Evolutionary conservation across 805 yeast genomes (phyloP), one percentile per base, ranked within the genome.

Genomic region (Candida oleophila): DNA sequence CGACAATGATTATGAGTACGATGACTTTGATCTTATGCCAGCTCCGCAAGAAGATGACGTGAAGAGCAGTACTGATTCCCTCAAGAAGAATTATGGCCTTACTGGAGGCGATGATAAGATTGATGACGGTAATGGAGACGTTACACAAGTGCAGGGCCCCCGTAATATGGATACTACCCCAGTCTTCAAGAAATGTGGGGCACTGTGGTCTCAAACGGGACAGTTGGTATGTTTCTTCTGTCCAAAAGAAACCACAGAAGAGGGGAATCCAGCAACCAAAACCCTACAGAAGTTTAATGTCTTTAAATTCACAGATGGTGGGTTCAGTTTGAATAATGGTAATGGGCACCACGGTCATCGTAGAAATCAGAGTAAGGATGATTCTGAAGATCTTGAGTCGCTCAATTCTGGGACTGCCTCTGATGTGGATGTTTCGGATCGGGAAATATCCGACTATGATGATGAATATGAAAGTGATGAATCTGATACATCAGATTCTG

Each of bases 101-200:
- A 12, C 15, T 3, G 9, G 12, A 20, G 38, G 38, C 3, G 20
- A 20, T 16, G 22, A 16, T 7, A 20, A 16, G 21, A 12, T 19
- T 15, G 21, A 20, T 19, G 36, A 33, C 4, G 36, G 36, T 4
- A 33, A 33, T 12, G 39, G 39, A 9, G 16, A 36, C 12, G 9
- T 20, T 4, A 22, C 21, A 36, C 11, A 20, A 40, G 11, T 20
- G 21, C 43, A 20, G 34, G 33, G 16, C 33, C 30, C 11, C 37
- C 71, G 1, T 56, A 73, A 3, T 78, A n/a, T 82, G 56, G 96
- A 89, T 59, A 83, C 89, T 36, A 88, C 96, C 0, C 97, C 97
- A 0, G 77, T 91, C 12, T 97, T 97, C 0, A 90, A 88, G 59
- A 94, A 90, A 8, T 91, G 96, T 69, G 97, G 97, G 8, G 97